These are phyloP conservation scores for Blepharisma stoltei DNA, from an alignment of 73 alveolate genomes.

Conservation along the genomic window DNA sequence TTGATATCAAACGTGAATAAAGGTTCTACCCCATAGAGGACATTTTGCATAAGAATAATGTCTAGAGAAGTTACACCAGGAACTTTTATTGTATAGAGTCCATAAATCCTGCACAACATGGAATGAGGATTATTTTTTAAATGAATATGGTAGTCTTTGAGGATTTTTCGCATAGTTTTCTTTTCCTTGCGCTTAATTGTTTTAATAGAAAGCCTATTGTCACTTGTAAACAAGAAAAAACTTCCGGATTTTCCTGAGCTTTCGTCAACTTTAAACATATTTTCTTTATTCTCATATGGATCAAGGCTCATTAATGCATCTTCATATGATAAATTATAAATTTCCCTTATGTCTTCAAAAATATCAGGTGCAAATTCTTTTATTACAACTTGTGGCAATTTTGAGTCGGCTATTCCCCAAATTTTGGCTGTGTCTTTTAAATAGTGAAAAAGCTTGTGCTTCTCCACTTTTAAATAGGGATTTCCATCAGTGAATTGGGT, in stretches of 20 bases:
- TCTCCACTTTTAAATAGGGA: background rate
- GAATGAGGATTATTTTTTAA: conserved; percentile 53
- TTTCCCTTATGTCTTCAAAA: conserved; percentile 1
- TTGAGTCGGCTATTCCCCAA: conserved; percentile 21
- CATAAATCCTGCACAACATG: conserved; percentile 68
- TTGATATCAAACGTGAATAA: background rate
- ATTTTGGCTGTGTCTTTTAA: background rate
- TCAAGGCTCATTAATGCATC: conserved; percentile 33
- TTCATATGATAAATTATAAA: conserved; percentile 11
- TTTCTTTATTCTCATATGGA: conserved; percentile 42
- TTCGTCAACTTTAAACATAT: conserved; percentile 36
- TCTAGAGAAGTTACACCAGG: conserved; percentile 27
- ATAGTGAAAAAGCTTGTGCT: background rate
- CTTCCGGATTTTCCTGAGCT: conserved; percentile 82
- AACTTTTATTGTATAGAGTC: conserved; percentile 43
- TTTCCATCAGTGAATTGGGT: background rate
- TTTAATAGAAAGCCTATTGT: conserved; percentile 67
- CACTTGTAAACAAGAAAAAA: conserved; percentile 78
- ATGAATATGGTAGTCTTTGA: conserved; percentile 60
- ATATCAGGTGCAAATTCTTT: conserved; percentile 25
- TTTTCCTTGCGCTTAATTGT: conserved; percentile 68
- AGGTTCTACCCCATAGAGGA: background rate
- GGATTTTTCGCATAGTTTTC: conserved; percentile 58
- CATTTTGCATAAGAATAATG: conserved; percentile 28
- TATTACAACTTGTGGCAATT: background rate